Base-by-base conservation (phyloP, 805 yeast species). In the Yarrowia phangngaensis region DNA sequence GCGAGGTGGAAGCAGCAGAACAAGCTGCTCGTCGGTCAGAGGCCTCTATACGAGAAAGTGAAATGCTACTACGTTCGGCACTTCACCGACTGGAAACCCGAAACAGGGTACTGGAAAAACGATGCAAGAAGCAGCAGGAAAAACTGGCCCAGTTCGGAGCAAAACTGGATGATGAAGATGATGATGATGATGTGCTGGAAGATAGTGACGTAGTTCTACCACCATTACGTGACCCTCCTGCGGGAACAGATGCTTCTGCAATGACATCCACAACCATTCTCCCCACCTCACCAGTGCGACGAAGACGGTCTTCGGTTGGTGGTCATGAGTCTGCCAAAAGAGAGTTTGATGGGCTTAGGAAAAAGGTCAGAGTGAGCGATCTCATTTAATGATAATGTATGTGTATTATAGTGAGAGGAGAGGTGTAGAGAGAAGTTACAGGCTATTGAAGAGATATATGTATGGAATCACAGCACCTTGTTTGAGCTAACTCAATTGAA, bases 1-100 rank as follows among this genome's bases (percentile, higher is more conserved):
- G 75, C 63, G 95, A 90, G 61, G 70, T 90, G 55, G 96, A 90
- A 66, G 57, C 61, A 11, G 54, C 64, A 2, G 72, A 69, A 51
- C 50, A 59, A 7, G 56, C 61, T 20, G 63, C 69, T 8, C 58
- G 70, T 6, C 54, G 56, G 26, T 53, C 61, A 7, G 67, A 64
- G 51, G 55, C 56, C 16, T 54, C 56, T 13, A 50, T 61, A 13
- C 56, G 66, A 20, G 64, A 62, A 16, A 45, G 53, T 11, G 55
- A 54, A 24, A 23, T 38, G 29, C 24, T 48, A 13, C 49, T 54
- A 15, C 45, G 55, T 6, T 31, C 38, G 14, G 50, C 52, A 20
- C 52, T 54, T 11, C 31, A 47, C 17, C 45, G 30, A 7, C 38
- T 54, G 32, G 57, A 54, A 12, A 45, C 29, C 14, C 30, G 50